Percentiles rank a stretch among this genome's conserved stretches.
Evolutionary conservation across 805 yeast species (phyloP).

Genomic region (Starmerella vaccinii): DNA sequence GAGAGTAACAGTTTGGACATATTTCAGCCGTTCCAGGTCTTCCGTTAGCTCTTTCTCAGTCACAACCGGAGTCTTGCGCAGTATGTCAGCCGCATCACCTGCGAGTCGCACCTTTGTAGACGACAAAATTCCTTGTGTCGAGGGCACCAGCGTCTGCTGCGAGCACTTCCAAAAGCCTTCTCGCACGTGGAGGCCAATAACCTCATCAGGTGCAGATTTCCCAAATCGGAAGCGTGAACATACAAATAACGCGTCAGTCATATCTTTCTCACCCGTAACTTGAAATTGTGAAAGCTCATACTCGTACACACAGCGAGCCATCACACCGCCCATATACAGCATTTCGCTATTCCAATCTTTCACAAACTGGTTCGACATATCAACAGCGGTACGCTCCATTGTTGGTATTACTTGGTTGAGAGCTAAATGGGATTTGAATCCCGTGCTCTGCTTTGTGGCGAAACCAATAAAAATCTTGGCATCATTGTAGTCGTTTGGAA

Average conservation of each 20-base stretch:
- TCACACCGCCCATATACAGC: constrained; percentile 33
- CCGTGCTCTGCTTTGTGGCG: constrained; percentile 36
- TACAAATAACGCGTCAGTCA: constrained; percentile 24
- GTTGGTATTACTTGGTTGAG: constrained; percentile 36
- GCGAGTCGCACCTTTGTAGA: constrained; percentile 28
- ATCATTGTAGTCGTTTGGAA: constrained; percentile 31
- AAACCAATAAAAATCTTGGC: constrained; percentile 36
- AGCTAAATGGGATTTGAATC: constrained; percentile 32
- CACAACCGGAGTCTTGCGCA: constrained; percentile 27
- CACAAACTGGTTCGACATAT: constrained; percentile 34
- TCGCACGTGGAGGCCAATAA: constrained; percentile 30
- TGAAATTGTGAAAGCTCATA: constrained; percentile 26
- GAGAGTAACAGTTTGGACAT: constrained; percentile 23
- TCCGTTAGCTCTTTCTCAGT: constrained; percentile 20
- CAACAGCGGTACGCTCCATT: constrained; percentile 37
- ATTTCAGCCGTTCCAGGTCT: constrained; percentile 23
- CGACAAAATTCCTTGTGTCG: constrained; percentile 29
- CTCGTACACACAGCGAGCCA: constrained; percentile 32
- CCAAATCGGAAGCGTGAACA: constrained; percentile 29
- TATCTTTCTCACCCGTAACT: neutral
- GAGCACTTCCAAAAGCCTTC: constrained; percentile 33
- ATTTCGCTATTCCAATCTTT: constrained; percentile 35
- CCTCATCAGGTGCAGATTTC: constrained; percentile 32
- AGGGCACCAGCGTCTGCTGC: constrained; percentile 27
- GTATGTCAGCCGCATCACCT: constrained; percentile 18